Evolutionary conservation across 495 filamentous ascomycete genomes (phyloP).

Genomic region (Bacidia gigantensis): DNA sequence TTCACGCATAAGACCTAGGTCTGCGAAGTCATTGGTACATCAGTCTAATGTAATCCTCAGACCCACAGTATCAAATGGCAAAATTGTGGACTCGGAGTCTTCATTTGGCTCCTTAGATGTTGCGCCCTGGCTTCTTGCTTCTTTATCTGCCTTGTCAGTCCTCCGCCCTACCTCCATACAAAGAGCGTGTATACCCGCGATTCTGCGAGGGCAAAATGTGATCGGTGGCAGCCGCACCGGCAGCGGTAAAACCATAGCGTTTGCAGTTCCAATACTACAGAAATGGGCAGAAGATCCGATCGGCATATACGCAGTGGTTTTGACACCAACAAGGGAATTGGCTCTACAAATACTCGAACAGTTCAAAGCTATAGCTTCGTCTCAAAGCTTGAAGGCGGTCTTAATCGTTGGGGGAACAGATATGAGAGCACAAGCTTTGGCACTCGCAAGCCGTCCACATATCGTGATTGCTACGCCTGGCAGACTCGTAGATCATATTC

Average conservation of each 20-base stretch:
- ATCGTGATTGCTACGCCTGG: slow-evolving; percentile 92
- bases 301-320: slow-evolving; percentile 75
- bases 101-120: slow-evolving; percentile 66
- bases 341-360: slow-evolving; percentile 95
- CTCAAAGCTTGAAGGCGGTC: slow-evolving; percentile 69
- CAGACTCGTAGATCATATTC: slow-evolving; percentile 85
- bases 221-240: slow-evolving; percentile 90
- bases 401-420: slow-evolving; percentile 85
- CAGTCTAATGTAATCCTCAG: slow-evolving; percentile 4
- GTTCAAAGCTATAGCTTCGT: slow-evolving; percentile 75
- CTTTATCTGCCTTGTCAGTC: slow-evolving; percentile 76
- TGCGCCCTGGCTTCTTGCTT: slow-evolving; percentile 77
- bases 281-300: slow-evolving; percentile 85
- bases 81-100: slow-evolving; percentile 33
- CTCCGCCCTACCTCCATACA: slow-evolving; percentile 84
- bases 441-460: slow-evolving; percentile 67
- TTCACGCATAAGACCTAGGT: slow-evolving; percentile 12
- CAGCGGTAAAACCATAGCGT: slow-evolving; percentile 98
- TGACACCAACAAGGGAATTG: slow-evolving; percentile 88
- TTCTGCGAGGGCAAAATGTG: slow-evolving; percentile 78
- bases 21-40: not conserved
- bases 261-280: slow-evolving; percentile 85
- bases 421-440: slow-evolving; percentile 80
- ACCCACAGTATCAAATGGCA: slow-evolving; percentile 17
- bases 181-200: slow-evolving; percentile 77